Evolutionary conservation across 2,329 filamentous ascomycete genomes (phyloP).

Genomic region (Whalleya microplaca): DNA sequence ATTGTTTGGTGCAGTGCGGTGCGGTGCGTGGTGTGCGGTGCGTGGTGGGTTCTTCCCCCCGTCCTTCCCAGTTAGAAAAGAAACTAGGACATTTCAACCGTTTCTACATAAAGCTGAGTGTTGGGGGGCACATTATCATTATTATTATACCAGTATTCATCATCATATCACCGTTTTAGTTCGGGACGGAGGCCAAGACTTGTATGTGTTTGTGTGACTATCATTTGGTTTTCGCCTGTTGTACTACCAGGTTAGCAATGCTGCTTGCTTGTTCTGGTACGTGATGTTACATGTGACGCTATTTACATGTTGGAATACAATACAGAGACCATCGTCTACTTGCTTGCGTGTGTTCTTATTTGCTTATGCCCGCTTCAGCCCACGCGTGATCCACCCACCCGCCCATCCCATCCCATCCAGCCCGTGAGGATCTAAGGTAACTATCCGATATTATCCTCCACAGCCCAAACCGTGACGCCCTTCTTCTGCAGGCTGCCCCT

Average conservation of each 20-base stretch:
- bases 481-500: constrained; percentile 52
- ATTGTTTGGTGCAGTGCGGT: too few relatives aligned
- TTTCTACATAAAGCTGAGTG: neutral
- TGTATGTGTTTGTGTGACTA: neutral
- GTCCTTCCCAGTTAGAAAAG: neutral
- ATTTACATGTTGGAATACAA: neutral
- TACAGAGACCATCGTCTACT: neutral
- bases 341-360: neutral
- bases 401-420: too few relatives aligned
- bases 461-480: constrained; percentile 54
- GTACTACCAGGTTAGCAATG: neutral
- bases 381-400: neutral
- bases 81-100: neutral
- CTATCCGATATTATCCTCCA: constrained; percentile 54
- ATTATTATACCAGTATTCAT: neutral
- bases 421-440: neutral
- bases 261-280: neutral
- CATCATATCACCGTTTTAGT: neutral
- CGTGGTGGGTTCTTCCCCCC: neutral
- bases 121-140: neutral
- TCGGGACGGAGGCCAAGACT: too few relatives aligned
- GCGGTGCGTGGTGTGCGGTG: neutral
- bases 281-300: neutral
- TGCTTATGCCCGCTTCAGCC: too few relatives aligned
- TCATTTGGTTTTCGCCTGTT: neutral